These are phyloP conservation scores for Ajuga reptans DNA, from an alignment of 305 asterid genomes.

Conservation along the genomic window DNA sequence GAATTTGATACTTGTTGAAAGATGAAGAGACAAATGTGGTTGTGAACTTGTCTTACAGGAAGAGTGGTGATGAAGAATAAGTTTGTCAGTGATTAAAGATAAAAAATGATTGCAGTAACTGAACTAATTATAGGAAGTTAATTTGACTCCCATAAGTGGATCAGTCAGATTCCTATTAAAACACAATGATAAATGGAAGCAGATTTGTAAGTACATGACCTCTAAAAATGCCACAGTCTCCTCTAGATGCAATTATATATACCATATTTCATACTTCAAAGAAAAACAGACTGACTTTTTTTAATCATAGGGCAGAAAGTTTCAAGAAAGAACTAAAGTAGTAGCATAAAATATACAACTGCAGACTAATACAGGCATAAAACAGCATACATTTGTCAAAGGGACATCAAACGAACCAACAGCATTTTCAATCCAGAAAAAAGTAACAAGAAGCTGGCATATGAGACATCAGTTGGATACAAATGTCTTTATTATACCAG, in stretches of 20 bases:
- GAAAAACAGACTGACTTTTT: too few relatives aligned
- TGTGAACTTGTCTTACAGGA: neutral
- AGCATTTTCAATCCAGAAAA: neutral
- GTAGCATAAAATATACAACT: neutral
- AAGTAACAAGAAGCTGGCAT: neutral
- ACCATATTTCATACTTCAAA: neutral
- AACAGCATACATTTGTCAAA: neutral
- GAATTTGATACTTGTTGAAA: neutral
- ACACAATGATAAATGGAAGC: neutral
- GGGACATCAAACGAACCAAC: slow-evolving; percentile 1
- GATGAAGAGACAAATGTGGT: neutral
- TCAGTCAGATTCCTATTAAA: neutral
- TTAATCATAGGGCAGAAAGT: neutral
- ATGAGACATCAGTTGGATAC: slow-evolving; percentile 10
- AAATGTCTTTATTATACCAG: slow-evolving; percentile 3
- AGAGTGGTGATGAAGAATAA: too few relatives aligned
- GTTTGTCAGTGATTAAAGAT: neutral
- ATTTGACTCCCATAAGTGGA: neutral
- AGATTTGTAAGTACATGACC: neutral
- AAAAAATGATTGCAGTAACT: neutral
- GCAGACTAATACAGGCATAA: neutral
- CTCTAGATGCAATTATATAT: neutral
- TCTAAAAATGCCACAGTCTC: neutral
- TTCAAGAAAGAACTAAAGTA: neutral
- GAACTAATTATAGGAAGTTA: neutral